Evolutionary conservation across 1,284 basidiomycete genomes (phyloP).

Genomic region (Rhodofomes roseus): DNA sequence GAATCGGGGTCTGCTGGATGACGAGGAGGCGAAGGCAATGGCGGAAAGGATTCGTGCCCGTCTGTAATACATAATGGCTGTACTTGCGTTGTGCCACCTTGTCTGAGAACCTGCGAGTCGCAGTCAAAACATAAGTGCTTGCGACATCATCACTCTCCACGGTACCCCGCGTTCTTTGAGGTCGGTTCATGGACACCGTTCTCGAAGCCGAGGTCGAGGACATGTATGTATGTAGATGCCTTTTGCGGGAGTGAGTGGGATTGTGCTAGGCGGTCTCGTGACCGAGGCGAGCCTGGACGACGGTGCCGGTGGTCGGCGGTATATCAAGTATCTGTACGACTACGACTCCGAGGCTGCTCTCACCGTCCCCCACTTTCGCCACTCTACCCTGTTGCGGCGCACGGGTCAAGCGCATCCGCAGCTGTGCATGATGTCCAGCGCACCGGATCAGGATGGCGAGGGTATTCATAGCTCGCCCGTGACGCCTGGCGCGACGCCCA

Average conservation of each 20-base stretch:
- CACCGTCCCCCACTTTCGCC: background rate
- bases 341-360: background rate
- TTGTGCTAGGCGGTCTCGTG: background rate
- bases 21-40: slow-evolving; percentile 50
- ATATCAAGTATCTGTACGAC: too few relatives aligned
- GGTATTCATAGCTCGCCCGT: slow-evolving; percentile 17
- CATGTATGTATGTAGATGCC: too few relatives aligned
- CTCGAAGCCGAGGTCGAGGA: too few relatives aligned
- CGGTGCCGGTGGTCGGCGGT: too few relatives aligned
- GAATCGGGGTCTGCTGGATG: slow-evolving; percentile 52
- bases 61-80: background rate
- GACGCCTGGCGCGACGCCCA: slow-evolving; percentile 23
- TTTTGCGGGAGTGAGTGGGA: background rate
- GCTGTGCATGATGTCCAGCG: slow-evolving; percentile 30
- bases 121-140: too few relatives aligned
- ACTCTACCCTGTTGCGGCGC: background rate
- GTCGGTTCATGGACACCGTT: too few relatives aligned
- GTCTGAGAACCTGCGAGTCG: too few relatives aligned
- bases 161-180: too few relatives aligned
- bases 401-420: background rate
- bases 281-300: background rate
- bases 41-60: slow-evolving; percentile 38
- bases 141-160: too few relatives aligned
- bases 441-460: slow-evolving; percentile 20
- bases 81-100: too few relatives aligned